phyloP scores from a whole-genome alignment of 2,329 filamentous ascomycete species.

The Aspergillus niger region DNA sequence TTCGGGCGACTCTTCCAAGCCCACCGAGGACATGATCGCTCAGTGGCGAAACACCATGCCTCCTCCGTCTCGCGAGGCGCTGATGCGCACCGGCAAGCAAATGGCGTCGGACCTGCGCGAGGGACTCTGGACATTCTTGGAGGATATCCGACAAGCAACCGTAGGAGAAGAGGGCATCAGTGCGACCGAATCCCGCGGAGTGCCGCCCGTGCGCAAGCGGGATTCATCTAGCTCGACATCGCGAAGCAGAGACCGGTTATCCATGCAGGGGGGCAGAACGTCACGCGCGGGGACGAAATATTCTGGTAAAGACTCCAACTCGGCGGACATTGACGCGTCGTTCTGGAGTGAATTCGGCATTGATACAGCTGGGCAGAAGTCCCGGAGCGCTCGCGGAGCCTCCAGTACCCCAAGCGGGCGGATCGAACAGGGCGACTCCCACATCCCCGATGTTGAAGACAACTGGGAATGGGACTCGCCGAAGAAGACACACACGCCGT shows the following conservation, averaged over 20 bases:
- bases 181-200: constrained; percentile 49
- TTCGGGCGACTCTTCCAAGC: constrained; percentile 22
- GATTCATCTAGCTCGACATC: constrained; percentile 34
- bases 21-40: constrained; percentile 40
- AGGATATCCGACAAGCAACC: constrained; percentile 92
- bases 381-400: constrained; percentile 34
- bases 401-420: constrained; percentile 36
- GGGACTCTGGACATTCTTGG: constrained; percentile 90
- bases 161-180: constrained; percentile 88
- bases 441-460: constrained; percentile 49
- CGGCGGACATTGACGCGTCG: constrained; percentile 46
- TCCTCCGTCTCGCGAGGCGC: constrained; percentile 51
- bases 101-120: constrained; percentile 87
- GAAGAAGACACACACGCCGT: constrained; percentile 44
- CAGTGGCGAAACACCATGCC: constrained; percentile 47
- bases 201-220: constrained; percentile 34
- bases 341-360: constrained; percentile 56
- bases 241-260: constrained; percentile 36
- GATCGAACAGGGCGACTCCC: constrained; percentile 33
- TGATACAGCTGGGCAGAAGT: constrained; percentile 49
- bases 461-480: constrained; percentile 59
- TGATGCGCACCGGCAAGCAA: constrained; percentile 66
- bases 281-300: constrained; percentile 37
- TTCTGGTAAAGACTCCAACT: constrained; percentile 45
- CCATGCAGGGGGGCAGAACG: constrained; percentile 27